Evolutionary conservation across 2,329 filamentous ascomycete genomes (phyloP), one percentile per base, ranked within the genome.

Genomic region (Pseudofabraea citricarpa): DNA sequence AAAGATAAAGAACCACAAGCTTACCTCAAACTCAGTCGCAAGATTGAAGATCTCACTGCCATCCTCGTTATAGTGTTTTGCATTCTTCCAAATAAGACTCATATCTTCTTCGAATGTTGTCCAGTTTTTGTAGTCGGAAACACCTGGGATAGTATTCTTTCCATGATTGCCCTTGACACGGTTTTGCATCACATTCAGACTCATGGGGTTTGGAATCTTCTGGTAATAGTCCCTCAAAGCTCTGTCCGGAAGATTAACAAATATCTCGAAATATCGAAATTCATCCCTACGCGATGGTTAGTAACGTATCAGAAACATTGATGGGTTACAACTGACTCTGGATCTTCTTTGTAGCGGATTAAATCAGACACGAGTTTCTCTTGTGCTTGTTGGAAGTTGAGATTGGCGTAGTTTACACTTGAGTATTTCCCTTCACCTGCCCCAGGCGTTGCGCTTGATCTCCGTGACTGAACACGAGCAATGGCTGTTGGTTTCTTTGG

Each of bases 21-120:
- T 41, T 68, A 88, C 87, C 78, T 94, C 83, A 6, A 96, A 77
- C 47, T 93, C 82, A 38, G 82, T 78, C 1, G 89, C 88, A 48
- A 93, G 71, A 18, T 78, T 72, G 51, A 83, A 88, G 40, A 95
- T 90, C 13, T 89, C 85, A 57, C 90, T 95, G 4, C 85, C 87
- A 59, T 95, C 90, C 63, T 95, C 88, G 54, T 96, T 96, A 70
- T 91, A 96, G 46, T 84, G 84, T 57, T 82, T 85, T 0, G 90
- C 89, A 63, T 96, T 96, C 38, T 75, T 77, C 90, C 90, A 96
- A 33, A 96, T 81, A 41, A 87, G 74, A 56, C 82, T 86, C 10
- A 87, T 75, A 57, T 87, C 86, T 42, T 90, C 82, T 61, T 89
- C 88, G 52, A 95, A 88, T 1, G 81, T 75, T 44, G 81, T 75